A percentile compares a stretch with the other conserved stretches of the same genome.
phyloP scores from a whole-genome alignment of 805 yeast genomes.

The Lipomyces mesembrius region DNA sequence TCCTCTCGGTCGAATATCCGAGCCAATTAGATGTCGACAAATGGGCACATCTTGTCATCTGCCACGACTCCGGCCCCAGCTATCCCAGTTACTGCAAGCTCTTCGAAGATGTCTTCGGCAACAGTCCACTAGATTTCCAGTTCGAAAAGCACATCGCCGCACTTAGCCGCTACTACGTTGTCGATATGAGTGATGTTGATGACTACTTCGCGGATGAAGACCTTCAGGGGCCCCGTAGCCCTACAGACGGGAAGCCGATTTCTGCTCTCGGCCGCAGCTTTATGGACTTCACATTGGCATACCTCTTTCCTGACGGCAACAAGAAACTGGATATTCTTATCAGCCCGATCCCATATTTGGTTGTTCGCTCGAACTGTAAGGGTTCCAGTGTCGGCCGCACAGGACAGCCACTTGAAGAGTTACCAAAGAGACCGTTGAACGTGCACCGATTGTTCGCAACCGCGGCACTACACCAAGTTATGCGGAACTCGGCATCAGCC shows the following conservation, averaged over 20 bases:
- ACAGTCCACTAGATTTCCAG: background rate
- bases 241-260: background rate
- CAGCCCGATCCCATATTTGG: background rate
- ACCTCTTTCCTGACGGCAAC: background rate
- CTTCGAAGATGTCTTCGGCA: background rate
- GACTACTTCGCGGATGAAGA: background rate
- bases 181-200: background rate
- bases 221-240: background rate
- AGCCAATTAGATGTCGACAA: background rate
- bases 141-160: background rate
- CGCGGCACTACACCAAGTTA: background rate
- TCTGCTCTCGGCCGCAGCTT: background rate
- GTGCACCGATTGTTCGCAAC: background rate
- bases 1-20: background rate
- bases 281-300: slow-evolving; percentile 1
- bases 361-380: background rate
- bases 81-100: background rate
- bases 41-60: background rate
- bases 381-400: background rate
- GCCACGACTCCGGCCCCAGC: background rate
- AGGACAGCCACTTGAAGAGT: background rate
- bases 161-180: background rate
- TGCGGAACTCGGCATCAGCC: background rate
- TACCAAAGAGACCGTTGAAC: slow-evolving; percentile 1
- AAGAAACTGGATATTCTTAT: background rate